Percentiles rank a stretch among this genome's conserved stretches.
These are phyloP conservation scores for Aspergillus pseudoviridinutans DNA, from an alignment of 2,329 filamentous ascomycete genomes.

Conservation along the genomic window DNA sequence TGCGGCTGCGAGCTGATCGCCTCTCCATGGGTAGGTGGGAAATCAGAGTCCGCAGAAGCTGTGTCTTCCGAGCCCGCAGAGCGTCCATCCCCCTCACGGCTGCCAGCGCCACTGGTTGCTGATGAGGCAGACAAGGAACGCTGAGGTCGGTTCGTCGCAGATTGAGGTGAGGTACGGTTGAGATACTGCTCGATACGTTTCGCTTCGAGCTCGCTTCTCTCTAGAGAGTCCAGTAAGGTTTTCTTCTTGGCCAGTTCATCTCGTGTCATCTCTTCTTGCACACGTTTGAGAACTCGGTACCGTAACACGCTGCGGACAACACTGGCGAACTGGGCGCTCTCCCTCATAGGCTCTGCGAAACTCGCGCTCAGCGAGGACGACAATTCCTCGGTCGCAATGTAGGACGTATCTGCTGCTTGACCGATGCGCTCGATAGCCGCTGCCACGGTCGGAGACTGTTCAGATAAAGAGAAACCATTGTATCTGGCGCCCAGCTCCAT, in stretches of 20 bases:
- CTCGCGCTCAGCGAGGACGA: slow-evolving; percentile 82
- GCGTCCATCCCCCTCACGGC: slow-evolving; percentile 43
- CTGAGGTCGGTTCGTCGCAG: slow-evolving; percentile 47
- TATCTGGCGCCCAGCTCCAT: slow-evolving; percentile 93
- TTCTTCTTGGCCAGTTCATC: slow-evolving; percentile 90
- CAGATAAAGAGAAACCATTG: slow-evolving; percentile 93
- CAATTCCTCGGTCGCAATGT: slow-evolving; percentile 90
- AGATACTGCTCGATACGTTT: slow-evolving; percentile 92
- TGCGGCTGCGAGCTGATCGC: slow-evolving; percentile 59
- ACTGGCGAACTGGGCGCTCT: slow-evolving; percentile 94
- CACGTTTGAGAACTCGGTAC: slow-evolving; percentile 86
- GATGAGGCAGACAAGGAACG: slow-evolving; percentile 62
- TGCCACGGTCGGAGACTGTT: slow-evolving; percentile 81
- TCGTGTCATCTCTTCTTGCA: slow-evolving; percentile 95
- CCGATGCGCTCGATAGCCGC: slow-evolving; percentile 91
- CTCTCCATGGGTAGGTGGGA: slow-evolving; percentile 82
- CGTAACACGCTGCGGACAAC: slow-evolving; percentile 85
- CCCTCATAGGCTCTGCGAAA: slow-evolving; percentile 96
- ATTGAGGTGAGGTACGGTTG: slow-evolving; percentile 54
- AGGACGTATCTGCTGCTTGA: slow-evolving; percentile 92
- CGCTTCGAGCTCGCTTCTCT: slow-evolving; percentile 88
- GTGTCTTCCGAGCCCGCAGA: slow-evolving; percentile 68
- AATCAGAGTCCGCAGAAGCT: slow-evolving; percentile 91
- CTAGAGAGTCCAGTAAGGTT: slow-evolving; percentile 76
- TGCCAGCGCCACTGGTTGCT: slow-evolving; percentile 37